Base-by-base conservation (phyloP, 768 basidiomycete species). In the Leccinum fibrillosum region DNA sequence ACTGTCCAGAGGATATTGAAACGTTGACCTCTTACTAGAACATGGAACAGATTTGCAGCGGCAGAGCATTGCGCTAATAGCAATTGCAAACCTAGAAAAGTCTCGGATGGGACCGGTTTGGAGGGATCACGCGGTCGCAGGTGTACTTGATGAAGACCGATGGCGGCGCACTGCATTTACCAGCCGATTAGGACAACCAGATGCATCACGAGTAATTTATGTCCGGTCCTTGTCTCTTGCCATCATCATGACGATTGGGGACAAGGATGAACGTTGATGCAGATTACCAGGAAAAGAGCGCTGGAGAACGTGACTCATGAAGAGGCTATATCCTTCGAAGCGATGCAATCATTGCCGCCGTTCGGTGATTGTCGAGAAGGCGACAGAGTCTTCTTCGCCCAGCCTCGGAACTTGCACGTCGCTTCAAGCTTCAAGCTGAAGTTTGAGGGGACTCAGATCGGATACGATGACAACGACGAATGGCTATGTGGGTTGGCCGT, bases 301-400 rank as follows among this genome's bases (percentile, higher is more conserved):
- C 10, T 26, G 32, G 32, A 54, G 26, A 54, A 37, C 21, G 26
- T 42, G 53, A 49, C 35, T 15, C 15, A n/a, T 12, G 51, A 37
- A 39, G 39, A 63, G 62, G 57, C 62, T 55, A 54, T 63, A 48
- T 59, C 53, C 50, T 13, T 19, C 26, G 25, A 53, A 47, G 58
- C 52, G 35, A 47, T 52, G 30, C 32, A 17, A 26, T 19, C 39
- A 19, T n/a, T 42, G 39, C 39, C n/a, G 49, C 35, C n/a, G 30
- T 21, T 45, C 44, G 52, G 47, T 62, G 63, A 58, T 56, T 39
- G 60, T 66, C 53, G 64, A 42, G 63, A 65, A 51, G 63, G 60
- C 11, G 64, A 54, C 54, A 35, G 32, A 21, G 17, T 30, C 59
- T 30, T 53, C 34, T 55, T 32, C 15, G 17, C 11, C 25, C 10